These are phyloP conservation scores for Boletus tylopilopsis DNA, from an alignment of 768 basidiomycete species.

Conservation along the genomic window DNA sequence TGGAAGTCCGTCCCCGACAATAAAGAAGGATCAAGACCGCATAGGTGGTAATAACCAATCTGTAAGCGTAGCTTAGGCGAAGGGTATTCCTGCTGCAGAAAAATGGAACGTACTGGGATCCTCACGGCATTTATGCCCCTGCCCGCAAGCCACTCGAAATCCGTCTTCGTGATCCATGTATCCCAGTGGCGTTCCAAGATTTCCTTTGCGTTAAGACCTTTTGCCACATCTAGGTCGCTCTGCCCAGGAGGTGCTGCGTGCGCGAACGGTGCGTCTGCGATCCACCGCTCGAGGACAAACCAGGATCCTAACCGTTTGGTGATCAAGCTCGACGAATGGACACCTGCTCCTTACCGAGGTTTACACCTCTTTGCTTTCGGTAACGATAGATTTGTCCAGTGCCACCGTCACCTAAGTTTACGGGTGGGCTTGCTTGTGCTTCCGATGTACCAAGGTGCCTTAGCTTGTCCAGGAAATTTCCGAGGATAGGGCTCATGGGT, in stretches of 20 bases:
- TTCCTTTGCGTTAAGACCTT: slow-evolving; percentile 42
- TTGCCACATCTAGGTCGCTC: slow-evolving; percentile 70
- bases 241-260: slow-evolving; percentile 51
- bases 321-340: slow-evolving; percentile 5
- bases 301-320: slow-evolving; percentile 50
- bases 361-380: slow-evolving; percentile 77
- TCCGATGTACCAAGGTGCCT: slow-evolving; percentile 3
- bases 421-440: background rate
- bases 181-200: slow-evolving; percentile 47
- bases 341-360: slow-evolving; percentile 51
- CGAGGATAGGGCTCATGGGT: slow-evolving; percentile 12
- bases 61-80: slow-evolving; percentile 23
- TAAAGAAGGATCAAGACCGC: slow-evolving; percentile 53
- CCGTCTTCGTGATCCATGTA: slow-evolving; percentile 49
- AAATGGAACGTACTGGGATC: slow-evolving; percentile 58
- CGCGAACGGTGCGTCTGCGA: slow-evolving; percentile 54
- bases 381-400: slow-evolving; percentile 43
- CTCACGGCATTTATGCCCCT: slow-evolving; percentile 58
- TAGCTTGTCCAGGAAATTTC: slow-evolving; percentile 16
- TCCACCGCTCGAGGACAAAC: slow-evolving; percentile 82
- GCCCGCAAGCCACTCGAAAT: slow-evolving; percentile 53
- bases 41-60: slow-evolving; percentile 75
- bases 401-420: slow-evolving; percentile 6
- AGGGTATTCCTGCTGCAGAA: background rate
- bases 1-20: slow-evolving; percentile 65